Evolutionary conservation across 129 eudicot genomes (phyloP).

Genomic region (Saussurea involucrata): DNA sequence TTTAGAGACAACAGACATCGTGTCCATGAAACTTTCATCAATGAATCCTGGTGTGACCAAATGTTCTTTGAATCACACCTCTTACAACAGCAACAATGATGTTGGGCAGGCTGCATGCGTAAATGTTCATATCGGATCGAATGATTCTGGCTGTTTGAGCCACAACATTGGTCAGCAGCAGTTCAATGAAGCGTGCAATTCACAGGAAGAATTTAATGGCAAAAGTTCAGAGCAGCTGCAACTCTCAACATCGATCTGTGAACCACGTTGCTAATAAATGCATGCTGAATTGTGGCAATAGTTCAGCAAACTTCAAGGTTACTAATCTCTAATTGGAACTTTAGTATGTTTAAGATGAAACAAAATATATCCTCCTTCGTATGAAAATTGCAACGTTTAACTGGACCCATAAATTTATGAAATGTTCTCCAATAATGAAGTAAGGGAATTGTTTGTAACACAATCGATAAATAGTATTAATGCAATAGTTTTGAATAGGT

Average conservation of each 20-base stretch:
- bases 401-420: too few relatives aligned
- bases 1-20: constrained; percentile 23
- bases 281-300: constrained; percentile 3
- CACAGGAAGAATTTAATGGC: constrained; percentile 1
- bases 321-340: background rate
- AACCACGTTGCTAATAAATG: constrained; percentile 14
- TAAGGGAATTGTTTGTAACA: background rate
- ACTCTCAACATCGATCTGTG: constrained; percentile 20
- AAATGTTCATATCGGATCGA: background rate
- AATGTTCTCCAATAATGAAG: background rate
- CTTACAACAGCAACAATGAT: constrained; percentile 7
- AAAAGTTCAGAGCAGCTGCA: constrained; percentile 8
- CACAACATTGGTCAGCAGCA: background rate
- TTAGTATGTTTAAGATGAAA: background rate
- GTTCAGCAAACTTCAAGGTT: constrained; percentile 37
- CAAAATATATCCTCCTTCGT: background rate
- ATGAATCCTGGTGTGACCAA: constrained; percentile 1
- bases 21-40: constrained; percentile 22
- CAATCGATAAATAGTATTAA: background rate
- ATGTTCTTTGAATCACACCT: constrained; percentile 14
- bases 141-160: constrained; percentile 14
- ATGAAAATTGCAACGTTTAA: background rate
- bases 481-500: background rate
- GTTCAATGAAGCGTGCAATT: constrained; percentile 12
- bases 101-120: constrained; percentile 15